A percentile compares a stretch with the other conserved stretches of the same genome.
phyloP scores from a whole-genome alignment of 2,329 filamentous ascomycete species.

The Trichoderma sp. region DNA sequence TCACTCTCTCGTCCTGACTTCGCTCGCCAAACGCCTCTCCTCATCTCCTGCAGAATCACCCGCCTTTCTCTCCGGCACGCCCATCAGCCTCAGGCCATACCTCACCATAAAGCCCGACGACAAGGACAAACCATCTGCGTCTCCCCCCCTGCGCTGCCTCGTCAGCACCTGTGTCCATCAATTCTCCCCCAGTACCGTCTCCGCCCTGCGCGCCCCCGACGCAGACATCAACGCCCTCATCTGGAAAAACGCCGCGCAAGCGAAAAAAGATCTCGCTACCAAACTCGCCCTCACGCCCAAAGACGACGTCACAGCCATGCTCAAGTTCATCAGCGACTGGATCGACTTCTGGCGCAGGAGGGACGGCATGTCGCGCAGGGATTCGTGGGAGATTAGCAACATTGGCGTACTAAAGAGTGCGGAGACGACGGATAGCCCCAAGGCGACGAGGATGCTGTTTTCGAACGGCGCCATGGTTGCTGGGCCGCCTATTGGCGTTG shows the following conservation, averaged over 20 bases:
- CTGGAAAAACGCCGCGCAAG: constrained; percentile 45
- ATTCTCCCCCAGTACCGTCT: constrained; percentile 33
- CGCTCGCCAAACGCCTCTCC: constrained; percentile 42
- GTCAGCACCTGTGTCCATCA: constrained; percentile 41
- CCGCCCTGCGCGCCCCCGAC: constrained; percentile 31
- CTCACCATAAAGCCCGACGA: constrained; percentile 27
- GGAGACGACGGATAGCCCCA: background rate
- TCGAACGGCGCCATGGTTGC: constrained; percentile 50
- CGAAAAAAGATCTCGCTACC: constrained; percentile 41
- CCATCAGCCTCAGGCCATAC: constrained; percentile 49
- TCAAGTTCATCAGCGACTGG: constrained; percentile 49
- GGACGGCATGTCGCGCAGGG: constrained; percentile 45
- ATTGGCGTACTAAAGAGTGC: constrained; percentile 45
- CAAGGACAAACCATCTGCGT: background rate
- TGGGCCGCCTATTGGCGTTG: constrained; percentile 48
- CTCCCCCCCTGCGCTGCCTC: constrained; percentile 41
- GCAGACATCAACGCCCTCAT: constrained; percentile 36
- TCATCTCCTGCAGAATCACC: constrained; percentile 35
- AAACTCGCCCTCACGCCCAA: constrained; percentile 40
- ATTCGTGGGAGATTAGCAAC: constrained; percentile 57
- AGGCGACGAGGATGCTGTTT: constrained; percentile 47
- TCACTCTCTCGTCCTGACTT: constrained; percentile 47
- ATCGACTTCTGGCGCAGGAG: constrained; percentile 43
- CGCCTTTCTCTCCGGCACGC: constrained; percentile 44
- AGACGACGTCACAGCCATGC: constrained; percentile 47